Evolutionary conservation across 192 early-diverging fungal genomes (phyloP), one percentile per base, ranked within the genome.

Genomic region (Jimgerdemannia flammicorona): DNA sequence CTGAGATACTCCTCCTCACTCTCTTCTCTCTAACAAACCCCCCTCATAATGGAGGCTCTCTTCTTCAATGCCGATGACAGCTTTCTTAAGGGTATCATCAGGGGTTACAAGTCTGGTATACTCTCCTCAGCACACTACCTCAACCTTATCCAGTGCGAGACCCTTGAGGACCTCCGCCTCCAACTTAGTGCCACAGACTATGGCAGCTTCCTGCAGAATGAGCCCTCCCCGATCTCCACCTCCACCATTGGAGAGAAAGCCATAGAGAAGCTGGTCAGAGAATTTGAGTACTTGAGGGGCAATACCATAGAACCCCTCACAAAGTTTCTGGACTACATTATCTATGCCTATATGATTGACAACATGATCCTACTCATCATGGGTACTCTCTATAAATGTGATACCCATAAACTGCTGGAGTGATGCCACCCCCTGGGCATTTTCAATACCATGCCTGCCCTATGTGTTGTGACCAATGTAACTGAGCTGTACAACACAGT

Each of bases 321-420:
- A 49, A 93, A 91, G 81, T 99, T 99, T 78, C 84, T 99, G 75
- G 97, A 99, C 82, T 99, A 96, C 82, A 92, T 99, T 77, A 98
- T 96, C 29, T 96, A 96, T 81, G 91, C 92, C 19, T 99, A 99
- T 81, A 99, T 99, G 98, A 99, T 99, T 78, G 98, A 99, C 84
- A 99, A 99, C 85, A 94, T 98, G 69, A 96, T 99, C 73, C 85
- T 99, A 72, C 83, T 99, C 54, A 98, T 99, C 74, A 98, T 96
- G 3, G 98, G 98, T 11, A 99, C 98, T 14, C 87, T 99, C 10
- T 97, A 99, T 78, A 95, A 99, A 80, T 91, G 97, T 72, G 97
- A 99, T 85, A 98, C 97, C 44, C 94, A 95, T 81, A 97, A 99
- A 79, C 83, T 99, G 66, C 80, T 99, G 70, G 97, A 99, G 66